A percentile compares a stretch with the other conserved stretches of the same genome.
These are phyloP conservation scores for Monosporozyma yasuniensis DNA, from an alignment of 805 yeast species.

Conservation along the genomic window DNA sequence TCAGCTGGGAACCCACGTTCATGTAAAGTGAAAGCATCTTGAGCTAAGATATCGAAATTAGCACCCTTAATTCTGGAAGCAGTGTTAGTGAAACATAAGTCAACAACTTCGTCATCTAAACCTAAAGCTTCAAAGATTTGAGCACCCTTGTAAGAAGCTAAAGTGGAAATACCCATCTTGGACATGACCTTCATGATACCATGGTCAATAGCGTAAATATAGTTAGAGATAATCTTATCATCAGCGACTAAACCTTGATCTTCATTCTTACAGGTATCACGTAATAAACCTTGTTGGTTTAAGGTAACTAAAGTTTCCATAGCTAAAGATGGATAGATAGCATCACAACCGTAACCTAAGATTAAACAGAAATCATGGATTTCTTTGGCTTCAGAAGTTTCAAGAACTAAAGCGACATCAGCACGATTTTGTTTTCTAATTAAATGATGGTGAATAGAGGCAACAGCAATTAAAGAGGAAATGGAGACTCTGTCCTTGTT, in stretches of 20 bases:
- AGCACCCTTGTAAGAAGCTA: slow-evolving; percentile 98
- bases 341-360: slow-evolving; percentile 97
- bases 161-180: slow-evolving; percentile 97
- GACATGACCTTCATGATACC: slow-evolving; percentile 97
- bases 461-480: slow-evolving; percentile 84
- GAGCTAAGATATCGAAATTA: slow-evolving; percentile 91
- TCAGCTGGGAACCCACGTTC: slow-evolving; percentile 85
- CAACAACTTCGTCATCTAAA: slow-evolving; percentile 89
- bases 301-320: slow-evolving; percentile 80
- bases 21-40: slow-evolving; percentile 90
- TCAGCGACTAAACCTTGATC: slow-evolving; percentile 45
- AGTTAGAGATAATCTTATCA: slow-evolving; percentile 40
- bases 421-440: slow-evolving; percentile 95
- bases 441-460: slow-evolving; percentile 94
- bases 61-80: slow-evolving; percentile 95
- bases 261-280: slow-evolving; percentile 34
- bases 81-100: slow-evolving; percentile 93
- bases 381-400: slow-evolving; percentile 96
- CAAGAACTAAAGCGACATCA: slow-evolving; percentile 82
- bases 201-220: slow-evolving; percentile 75
- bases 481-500: slow-evolving; percentile 61
- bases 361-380: slow-evolving; percentile 93
- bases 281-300: slow-evolving; percentile 69
- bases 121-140: slow-evolving; percentile 97
- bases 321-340: slow-evolving; percentile 86